A percentile compares a stretch with the other conserved stretches of the same genome.
Conservation (phyloP, 2,329 filamentous ascomycete species). For the Hypoxylon sp. region DNA sequence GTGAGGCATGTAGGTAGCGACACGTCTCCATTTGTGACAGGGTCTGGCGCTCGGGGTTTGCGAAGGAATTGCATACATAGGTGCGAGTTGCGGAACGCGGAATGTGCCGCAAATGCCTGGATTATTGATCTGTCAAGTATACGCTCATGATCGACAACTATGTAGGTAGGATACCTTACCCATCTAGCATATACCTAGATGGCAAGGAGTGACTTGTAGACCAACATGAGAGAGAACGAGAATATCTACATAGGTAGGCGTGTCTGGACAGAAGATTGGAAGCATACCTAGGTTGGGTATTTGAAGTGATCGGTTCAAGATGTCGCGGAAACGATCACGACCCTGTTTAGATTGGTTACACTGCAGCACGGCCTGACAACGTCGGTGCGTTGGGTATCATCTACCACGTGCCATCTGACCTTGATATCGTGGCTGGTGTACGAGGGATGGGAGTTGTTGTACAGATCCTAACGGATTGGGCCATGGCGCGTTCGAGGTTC, state of each 20-base stretch:
- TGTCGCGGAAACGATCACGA: not conserved
- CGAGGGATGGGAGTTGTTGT: not conserved
- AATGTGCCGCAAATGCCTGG: constrained; percentile 19
- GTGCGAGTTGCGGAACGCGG: constrained; percentile 9
- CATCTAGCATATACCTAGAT: not conserved
- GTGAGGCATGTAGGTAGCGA: not conserved
- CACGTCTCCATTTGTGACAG: constrained; percentile 21
- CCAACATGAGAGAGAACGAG: not conserved
- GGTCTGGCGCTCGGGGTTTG: constrained; percentile 30
- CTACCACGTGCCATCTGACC: not conserved
- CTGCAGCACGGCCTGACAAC: not conserved
- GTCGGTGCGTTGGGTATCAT: not conserved
- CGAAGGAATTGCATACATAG: constrained; percentile 25
- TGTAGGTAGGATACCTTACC: constrained; percentile 13
- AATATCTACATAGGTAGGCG: not conserved
- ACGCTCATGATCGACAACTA: constrained; percentile 1
- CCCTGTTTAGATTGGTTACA: not conserved
- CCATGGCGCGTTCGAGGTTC: not conserved
- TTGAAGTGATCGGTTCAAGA: not conserved
- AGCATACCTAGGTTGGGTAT: not conserved
- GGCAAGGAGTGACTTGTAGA: not conserved
- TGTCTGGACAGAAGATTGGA: too few species aligned
- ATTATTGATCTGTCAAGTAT: constrained; percentile 2
- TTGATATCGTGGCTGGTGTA: constrained; percentile 1
- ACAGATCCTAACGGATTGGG: not conserved